These are phyloP conservation scores for Exserohilum turcica DNA, from an alignment of 2,329 filamentous ascomycete species.

Conservation along the genomic window DNA sequence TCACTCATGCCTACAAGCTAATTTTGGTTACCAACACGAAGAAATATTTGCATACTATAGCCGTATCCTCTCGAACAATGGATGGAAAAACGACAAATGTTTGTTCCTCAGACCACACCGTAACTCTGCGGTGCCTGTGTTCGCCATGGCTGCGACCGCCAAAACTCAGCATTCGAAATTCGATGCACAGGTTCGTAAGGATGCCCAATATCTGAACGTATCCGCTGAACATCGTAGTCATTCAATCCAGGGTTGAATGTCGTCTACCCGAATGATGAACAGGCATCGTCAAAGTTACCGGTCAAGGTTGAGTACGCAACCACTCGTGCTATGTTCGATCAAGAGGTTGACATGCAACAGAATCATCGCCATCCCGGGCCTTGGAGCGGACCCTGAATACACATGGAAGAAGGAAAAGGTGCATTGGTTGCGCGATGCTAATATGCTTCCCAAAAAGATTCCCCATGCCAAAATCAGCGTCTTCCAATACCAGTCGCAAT, in stretches of 20 bases:
- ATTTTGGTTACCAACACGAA: background rate
- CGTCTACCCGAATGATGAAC: constrained; percentile 24
- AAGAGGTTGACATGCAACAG: constrained; percentile 16
- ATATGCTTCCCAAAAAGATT: constrained; percentile 36
- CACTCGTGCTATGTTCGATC: background rate
- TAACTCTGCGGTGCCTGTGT: background rate
- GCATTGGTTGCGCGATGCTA: constrained; percentile 37
- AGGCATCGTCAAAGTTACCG: constrained; percentile 10
- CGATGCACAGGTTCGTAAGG: constrained; percentile 18
- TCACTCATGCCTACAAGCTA: background rate
- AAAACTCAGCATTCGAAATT: constrained; percentile 24
- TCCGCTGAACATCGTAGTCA: constrained; percentile 5
- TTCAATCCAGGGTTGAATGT: constrained; percentile 23
- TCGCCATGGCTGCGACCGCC: constrained; percentile 19
- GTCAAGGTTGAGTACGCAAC: constrained; percentile 21
- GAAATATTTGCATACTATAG: background rate
- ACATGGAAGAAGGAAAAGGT: constrained; percentile 35
- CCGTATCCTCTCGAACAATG: background rate
- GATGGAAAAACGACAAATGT: background rate
- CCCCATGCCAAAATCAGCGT: constrained; percentile 37
- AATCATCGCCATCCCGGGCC: constrained; percentile 38
- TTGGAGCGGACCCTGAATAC: constrained; percentile 36
- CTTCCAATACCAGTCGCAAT: constrained; percentile 37
- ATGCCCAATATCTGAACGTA: background rate
- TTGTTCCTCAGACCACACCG: background rate